Base-by-base conservation (phyloP, 1,284 basidiomycete species). In the Ganoderma sinense region DNA sequence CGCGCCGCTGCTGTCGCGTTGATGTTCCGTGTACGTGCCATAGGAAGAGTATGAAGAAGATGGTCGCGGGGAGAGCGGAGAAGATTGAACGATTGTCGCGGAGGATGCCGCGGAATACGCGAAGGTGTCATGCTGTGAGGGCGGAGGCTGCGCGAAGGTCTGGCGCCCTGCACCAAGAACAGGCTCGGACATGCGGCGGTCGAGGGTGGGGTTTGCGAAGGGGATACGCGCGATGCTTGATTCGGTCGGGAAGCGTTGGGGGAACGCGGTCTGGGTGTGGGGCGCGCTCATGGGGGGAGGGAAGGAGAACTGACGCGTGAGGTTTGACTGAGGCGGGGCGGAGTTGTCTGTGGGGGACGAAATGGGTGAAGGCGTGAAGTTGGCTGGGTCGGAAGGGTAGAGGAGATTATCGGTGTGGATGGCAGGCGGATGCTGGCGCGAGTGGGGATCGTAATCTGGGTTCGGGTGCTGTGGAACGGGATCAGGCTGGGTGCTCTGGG, bases 151-250 rank as follows among this genome's bases (percentile, higher is more conserved):
- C 31, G 71, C 62, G 56, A 69, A 72, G 10, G 73, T 40, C 40
- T 66, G 73, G 64, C 73, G 71, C 33, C 74, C 72, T 36, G 68
- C 72, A 31, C 74, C 75, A 71, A 76, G 81, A 69, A 86, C 80
- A 65, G 89, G 88, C 77, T 90, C 89, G 75, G 89, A 90, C 87
- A 90, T 88, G 78, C 89, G 87, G 76, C 88, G 87, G 80, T 88
- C 87, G 70, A 85, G 78, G 72, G 60, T 79, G 80, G 77, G 83
- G 75, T 78, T 80, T 69, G 66, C 76, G 78, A 76, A 75, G 71
- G 69, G 72, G 55, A 67, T 71, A 66, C 71, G 71, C 55, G 68
- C 60, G 6, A 69, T 29, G 31, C 48, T 53, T 20, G 65, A 66
- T 13, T 69, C 64, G 65, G 70, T 29, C 16, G 53, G 56, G 48